Conservation (phyloP, 2,329 filamentous ascomycete species). For the Colletotrichum kahawae region DNA sequence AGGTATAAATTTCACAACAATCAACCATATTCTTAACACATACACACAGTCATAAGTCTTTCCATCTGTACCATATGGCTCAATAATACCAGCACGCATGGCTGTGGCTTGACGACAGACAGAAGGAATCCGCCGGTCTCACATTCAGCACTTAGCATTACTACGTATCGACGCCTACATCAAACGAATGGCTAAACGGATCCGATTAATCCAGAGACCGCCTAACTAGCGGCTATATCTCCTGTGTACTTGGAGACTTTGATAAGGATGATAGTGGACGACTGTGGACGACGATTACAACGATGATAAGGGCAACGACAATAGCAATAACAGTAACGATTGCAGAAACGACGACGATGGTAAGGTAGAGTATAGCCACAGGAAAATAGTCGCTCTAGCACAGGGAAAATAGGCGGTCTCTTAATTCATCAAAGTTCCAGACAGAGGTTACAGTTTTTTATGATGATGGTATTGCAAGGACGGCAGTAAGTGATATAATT, state of each 20-base stretch:
- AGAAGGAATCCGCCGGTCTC: background rate
- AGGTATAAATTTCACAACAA: background rate
- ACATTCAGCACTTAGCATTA: background rate
- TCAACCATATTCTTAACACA: background rate
- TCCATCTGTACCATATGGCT: accelerated
- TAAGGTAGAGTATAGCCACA: too few relatives aligned
- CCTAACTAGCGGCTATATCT: too few relatives aligned
- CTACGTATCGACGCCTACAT: background rate
- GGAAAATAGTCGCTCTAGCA: too few relatives aligned
- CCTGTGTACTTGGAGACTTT: too few relatives aligned
- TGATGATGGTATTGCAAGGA: background rate
- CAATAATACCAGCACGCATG: too few relatives aligned
- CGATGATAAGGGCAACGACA: too few relatives aligned
- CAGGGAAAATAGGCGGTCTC: too few relatives aligned
- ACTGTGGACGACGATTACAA: too few relatives aligned
- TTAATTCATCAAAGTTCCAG: background rate
- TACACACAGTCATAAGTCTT: background rate
- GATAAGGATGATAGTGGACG: too few relatives aligned
- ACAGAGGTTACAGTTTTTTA: background rate
- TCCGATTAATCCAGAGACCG: background rate
- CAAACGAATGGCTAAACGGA: background rate
- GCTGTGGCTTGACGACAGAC: background rate
- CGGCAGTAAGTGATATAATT: background rate
- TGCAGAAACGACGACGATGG: too few relatives aligned
- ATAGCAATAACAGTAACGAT: too few relatives aligned